Base-by-base conservation (phyloP, 1,284 basidiomycete species). In the Ceratobasidium sp. region DNA sequence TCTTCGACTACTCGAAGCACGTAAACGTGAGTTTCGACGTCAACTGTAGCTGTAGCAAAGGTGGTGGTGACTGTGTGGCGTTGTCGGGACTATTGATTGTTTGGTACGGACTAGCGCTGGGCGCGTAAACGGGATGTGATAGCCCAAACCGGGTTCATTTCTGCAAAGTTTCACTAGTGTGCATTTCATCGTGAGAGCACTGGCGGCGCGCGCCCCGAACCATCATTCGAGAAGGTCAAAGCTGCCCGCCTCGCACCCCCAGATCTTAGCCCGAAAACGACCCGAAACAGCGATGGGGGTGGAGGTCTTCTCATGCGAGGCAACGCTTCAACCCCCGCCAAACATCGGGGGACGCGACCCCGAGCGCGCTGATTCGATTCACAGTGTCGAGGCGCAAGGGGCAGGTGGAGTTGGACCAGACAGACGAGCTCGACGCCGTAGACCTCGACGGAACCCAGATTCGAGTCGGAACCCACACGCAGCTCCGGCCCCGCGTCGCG, bases 231-330 rank as follows among this genome's bases (percentile, higher is more conserved):
- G 59, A 60, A 64, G 64, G 70, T 62, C 44, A 74, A 64, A 57
- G 70, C 70, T 46, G 70, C 70, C 35, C 70, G 62, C 35, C 60
- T 74, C 44, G 71, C 71, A 3, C 71, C 71, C 38, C 71, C 70
- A 30, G 46, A 48, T 6, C 70, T 74, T 41, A 74, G 57, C 60
- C 71, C 71, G 3, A 64, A 64, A 52, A 74, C 71, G 50, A 64
- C 71, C 23, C 44, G 71, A 41, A 74, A 55, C 30, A 73, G 71
- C 48, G 71, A 27, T 46, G 70, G 46, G 18, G 54, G 67, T 30
- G 35, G 35, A 12, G 71, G 71, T 10, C 57, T 74, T 35, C 71
- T 27, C 46, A 64, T 74, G 57, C 59, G 46, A 12, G 71, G 71
- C 2, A 74, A 74, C 18, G 59, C 59, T 33, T 74, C 71, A 14